A percentile compares a stretch with the other conserved stretches of the same genome.
These are phyloP conservation scores for Macadamia integrifolia DNA, from an alignment of 164 flowering plant genomes.

Conservation along the genomic window DNA sequence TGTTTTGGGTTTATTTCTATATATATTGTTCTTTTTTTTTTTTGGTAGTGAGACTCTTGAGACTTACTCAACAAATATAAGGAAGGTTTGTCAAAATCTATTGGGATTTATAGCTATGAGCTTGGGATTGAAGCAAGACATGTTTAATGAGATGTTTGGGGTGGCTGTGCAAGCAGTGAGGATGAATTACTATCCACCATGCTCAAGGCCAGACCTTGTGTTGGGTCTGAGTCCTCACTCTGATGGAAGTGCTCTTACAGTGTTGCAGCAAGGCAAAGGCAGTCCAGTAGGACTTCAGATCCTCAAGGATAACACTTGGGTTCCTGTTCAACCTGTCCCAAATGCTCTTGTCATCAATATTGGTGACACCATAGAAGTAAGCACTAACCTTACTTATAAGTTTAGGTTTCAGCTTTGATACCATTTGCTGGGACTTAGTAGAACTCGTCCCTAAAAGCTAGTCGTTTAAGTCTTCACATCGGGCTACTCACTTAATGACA, in stretches of 20 bases:
- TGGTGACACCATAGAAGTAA: constrained; percentile 89
- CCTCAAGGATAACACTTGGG: constrained; percentile 65
- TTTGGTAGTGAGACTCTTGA: constrained; percentile 60
- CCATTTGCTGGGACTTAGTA: too few species aligned
- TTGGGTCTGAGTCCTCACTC: constrained; percentile 90
- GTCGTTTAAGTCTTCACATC: too few species aligned
- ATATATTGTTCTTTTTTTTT: background rate
- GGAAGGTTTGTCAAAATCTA: constrained; percentile 52
- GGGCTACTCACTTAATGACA: too few species aligned
- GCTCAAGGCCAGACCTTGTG: constrained; percentile 83
- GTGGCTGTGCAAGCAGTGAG: constrained; percentile 79
- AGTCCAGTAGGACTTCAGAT: constrained; percentile 77
- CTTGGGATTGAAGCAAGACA: constrained; percentile 41
- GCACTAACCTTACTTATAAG: background rate
- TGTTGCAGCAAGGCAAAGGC: constrained; percentile 64
- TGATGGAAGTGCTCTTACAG: constrained; percentile 92
- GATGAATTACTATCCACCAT: constrained; percentile 95
- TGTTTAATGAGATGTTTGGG: constrained; percentile 70
- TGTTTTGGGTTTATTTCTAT: background rate
- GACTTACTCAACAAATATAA: constrained; percentile 48
- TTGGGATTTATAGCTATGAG: constrained; percentile 55
- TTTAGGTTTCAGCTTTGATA: background rate
- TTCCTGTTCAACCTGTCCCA: constrained; percentile 59
- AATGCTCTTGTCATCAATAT: constrained; percentile 83
- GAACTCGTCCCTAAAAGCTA: background rate